Evolutionary conservation across 1,284 basidiomycete species (phyloP), one percentile per base, ranked within the genome.

Genomic region (Cryptococcus sp.): DNA sequence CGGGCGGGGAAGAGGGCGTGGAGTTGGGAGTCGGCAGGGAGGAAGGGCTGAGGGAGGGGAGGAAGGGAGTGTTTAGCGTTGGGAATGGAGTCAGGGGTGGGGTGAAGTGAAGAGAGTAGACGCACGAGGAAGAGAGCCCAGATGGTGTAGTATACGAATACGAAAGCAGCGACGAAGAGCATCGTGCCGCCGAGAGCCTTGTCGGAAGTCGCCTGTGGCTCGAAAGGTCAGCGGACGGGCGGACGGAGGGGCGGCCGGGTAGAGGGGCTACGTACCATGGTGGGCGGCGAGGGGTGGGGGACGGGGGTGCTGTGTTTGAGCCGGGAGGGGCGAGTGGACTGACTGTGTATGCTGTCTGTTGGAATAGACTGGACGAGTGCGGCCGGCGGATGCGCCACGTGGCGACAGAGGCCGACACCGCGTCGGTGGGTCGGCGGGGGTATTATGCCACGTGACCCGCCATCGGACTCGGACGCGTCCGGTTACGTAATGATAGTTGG

Each of bases 121-220:
- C 84, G 66, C 67, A 93, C 93, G 52, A 93, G 82, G 42, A 96
- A 79, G 49, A 96, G 80, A 8, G 91, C 87, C 92, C 93, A 96
- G 43, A 83, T 82, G 4, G 91, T 93, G 77, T 96, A 97, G 76
- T 96, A 96, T 20, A 83, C 78, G 78, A 95, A 95, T 45, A 90
- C 84, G 55, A 85, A 77, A 4, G 83, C 82, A 33, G 91, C 88
- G 61, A 83, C 81, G 63, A 88, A 79, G 70, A 96, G 84, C 87
- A 94, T 89, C 28, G 79, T 69, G 48, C 86, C 84, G 55, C 92
- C 92, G 20, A 92, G 79, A 46, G 82, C 78, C 79, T 88, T 92
- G 77, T 95, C 92, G 60, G 85, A 89, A 57, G 83, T 73, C 35
- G 84, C 86, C 92, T 94, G 66, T 24, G 38, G 20, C 12, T 33